Percentiles rank a stretch among this genome's conserved stretches.
Conservation (phyloP, 129 eudicot genomes). For the Flaveria sonorensis region DNA sequence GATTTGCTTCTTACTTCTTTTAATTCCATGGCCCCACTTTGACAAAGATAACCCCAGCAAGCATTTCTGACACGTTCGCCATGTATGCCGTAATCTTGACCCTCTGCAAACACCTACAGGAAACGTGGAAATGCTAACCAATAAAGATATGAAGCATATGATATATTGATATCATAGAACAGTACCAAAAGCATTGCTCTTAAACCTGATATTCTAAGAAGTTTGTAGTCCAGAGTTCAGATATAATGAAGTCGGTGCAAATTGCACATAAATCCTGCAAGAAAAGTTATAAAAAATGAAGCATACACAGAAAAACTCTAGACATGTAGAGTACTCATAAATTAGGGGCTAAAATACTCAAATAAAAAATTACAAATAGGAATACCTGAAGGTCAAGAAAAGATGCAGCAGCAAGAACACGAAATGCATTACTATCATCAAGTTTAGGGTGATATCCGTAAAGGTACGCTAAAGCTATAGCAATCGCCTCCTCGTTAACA, state of each 20-base stretch:
- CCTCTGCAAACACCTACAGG: constrained; percentile 85
- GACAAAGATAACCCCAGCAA: constrained; percentile 99
- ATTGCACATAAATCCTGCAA: constrained; percentile 94
- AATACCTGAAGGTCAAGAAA: constrained; percentile 98
- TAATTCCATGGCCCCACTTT: constrained; percentile 89
- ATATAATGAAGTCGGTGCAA: constrained; percentile 94
- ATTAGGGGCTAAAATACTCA: background rate
- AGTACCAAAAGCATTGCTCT: constrained; percentile 18
- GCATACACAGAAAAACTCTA: background rate
- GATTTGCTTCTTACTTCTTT: constrained; percentile 70
- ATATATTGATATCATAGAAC: constrained; percentile 18
- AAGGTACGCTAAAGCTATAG: constrained; percentile 82
- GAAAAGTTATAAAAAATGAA: constrained; percentile 15
- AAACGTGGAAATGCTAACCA: constrained; percentile 27
- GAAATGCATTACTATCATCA: constrained; percentile 88
- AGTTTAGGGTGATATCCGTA: constrained; percentile 97
- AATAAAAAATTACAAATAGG: constrained; percentile 1
- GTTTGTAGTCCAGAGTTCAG: constrained; percentile 98
- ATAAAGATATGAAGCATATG: constrained; percentile 12
- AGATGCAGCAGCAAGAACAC: constrained; percentile 99
- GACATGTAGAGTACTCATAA: background rate
- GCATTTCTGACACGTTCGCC: constrained; percentile 99
- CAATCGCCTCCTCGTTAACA: constrained; percentile 93
- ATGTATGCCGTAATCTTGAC: constrained; percentile 93
- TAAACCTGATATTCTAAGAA: constrained; percentile 90